Conservation (phyloP, 495 filamentous ascomycete genomes). For the Penicillium chermesinum region DNA sequence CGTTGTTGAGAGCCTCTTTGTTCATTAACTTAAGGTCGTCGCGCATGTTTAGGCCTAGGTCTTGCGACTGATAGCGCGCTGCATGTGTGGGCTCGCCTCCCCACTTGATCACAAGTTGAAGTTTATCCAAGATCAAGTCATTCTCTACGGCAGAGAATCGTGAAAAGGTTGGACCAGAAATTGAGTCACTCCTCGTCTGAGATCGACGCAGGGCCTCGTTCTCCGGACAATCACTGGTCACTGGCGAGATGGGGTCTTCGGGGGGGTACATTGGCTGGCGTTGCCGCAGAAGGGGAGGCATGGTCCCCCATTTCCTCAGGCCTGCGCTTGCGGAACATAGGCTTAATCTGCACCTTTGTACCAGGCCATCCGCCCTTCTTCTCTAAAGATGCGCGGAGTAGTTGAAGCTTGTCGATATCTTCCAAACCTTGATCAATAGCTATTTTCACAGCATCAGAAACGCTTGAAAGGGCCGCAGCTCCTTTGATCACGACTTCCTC, state of each 20-base stretch:
- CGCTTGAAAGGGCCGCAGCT: conserved; percentile 82
- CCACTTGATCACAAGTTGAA: conserved; percentile 98
- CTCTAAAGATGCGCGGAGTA: conserved; percentile 76
- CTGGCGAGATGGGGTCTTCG: conserved; percentile 22
- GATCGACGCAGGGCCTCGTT: conserved; percentile 30
- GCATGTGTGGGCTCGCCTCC: conserved; percentile 97
- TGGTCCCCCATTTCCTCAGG: conserved; percentile 47
- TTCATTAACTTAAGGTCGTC: conserved; percentile 95
- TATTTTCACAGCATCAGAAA: conserved; percentile 73
- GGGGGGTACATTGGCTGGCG: conserved; percentile 6
- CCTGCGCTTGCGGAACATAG: conserved; percentile 86
- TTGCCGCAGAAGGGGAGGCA: conserved; percentile 6
- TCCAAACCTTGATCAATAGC: conserved; percentile 75
- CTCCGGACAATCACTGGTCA: conserved; percentile 10
- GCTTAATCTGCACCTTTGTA: conserved; percentile 98
- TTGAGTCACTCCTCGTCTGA: conserved; percentile 70
- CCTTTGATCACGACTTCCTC: conserved; percentile 95
- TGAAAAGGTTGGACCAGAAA: conserved; percentile 81
- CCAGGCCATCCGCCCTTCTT: conserved; percentile 92
- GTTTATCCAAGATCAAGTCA: conserved; percentile 84
- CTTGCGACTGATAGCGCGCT: conserved; percentile 90
- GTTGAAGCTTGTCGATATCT: conserved; percentile 77
- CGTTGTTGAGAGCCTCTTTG: conserved; percentile 80
- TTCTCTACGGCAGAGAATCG: conserved; percentile 85
- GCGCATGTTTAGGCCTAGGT: conserved; percentile 89